Conservation (phyloP, 2,329 filamentous ascomycete species). For the Trichoderma pleuroti region DNA sequence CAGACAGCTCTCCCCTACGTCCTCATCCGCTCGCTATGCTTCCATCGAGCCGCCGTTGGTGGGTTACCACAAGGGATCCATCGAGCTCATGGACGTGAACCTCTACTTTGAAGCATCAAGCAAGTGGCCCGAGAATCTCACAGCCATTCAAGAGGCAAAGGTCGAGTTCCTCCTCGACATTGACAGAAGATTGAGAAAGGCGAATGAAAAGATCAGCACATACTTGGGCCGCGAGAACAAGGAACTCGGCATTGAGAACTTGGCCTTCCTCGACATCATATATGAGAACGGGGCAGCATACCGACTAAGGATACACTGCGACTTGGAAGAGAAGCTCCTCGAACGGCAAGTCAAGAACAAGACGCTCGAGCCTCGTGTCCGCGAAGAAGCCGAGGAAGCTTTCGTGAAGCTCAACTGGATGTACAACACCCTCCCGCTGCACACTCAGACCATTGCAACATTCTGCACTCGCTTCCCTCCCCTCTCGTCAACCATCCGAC, state of each 20-base stretch:
- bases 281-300: slow-evolving; percentile 72
- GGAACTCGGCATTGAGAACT: slow-evolving; percentile 65
- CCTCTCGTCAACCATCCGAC: slow-evolving; percentile 75
- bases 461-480: slow-evolving; percentile 76
- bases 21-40: slow-evolving; percentile 69
- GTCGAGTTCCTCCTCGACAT: slow-evolving; percentile 82
- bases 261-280: slow-evolving; percentile 76
- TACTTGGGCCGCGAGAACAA: slow-evolving; percentile 79
- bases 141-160: slow-evolving; percentile 90
- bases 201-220: slow-evolving; percentile 58
- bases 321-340: slow-evolving; percentile 77
- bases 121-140: slow-evolving; percentile 89
- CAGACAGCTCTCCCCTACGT: slow-evolving; percentile 71
- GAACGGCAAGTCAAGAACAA: slow-evolving; percentile 77
- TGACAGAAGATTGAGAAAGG: slow-evolving; percentile 63
- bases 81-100: slow-evolving; percentile 68
- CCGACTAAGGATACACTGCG: slow-evolving; percentile 82
- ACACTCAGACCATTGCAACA: slow-evolving; percentile 77
- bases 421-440: slow-evolving; percentile 69
- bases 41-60: slow-evolving; percentile 48
- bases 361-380: slow-evolving; percentile 58
- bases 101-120: slow-evolving; percentile 91
- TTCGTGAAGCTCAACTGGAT: slow-evolving; percentile 68
- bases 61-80: slow-evolving; percentile 40
- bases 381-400: slow-evolving; percentile 66